Percentiles rank a stretch among this genome's conserved stretches.
Conservation (phyloP, 2,329 filamentous ascomycete species). For the Aquanectria penicillioides region DNA sequence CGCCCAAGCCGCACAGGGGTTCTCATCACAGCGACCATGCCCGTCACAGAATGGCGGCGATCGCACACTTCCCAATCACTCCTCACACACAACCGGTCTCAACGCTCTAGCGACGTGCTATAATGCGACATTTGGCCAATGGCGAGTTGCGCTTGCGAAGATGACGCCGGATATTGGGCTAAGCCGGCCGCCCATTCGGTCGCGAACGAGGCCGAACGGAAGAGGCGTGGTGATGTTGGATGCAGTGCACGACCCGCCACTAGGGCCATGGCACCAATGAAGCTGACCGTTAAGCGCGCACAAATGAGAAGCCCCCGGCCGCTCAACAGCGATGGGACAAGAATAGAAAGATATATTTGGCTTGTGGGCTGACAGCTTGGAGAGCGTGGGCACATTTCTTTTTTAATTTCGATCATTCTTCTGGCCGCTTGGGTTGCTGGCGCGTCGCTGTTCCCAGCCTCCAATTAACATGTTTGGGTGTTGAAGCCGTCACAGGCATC, state of each 20-base stretch:
- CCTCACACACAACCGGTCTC: conserved; percentile 23
- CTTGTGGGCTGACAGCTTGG: conserved; percentile 10
- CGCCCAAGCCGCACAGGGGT: conserved; percentile 28
- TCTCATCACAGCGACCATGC: conserved; percentile 27
- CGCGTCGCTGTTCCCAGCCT: background rate
- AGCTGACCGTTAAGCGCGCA: conserved; percentile 6
- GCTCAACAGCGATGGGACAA: background rate
- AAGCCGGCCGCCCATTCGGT: background rate
- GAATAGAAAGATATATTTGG: conserved; percentile 12
- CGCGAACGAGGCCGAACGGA: background rate
- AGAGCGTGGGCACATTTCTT: background rate
- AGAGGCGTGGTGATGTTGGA: background rate
- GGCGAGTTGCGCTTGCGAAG: background rate
- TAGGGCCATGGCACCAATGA: conserved; percentile 1
- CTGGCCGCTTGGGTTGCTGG: background rate
- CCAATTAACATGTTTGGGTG: no score
- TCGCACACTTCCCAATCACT: conserved; percentile 26
- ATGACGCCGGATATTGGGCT: background rate
- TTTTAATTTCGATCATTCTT: no score
- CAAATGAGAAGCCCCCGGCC: background rate
- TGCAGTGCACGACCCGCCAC: conserved; percentile 3
- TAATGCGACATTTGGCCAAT: conserved; percentile 11
- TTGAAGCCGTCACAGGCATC: no score
- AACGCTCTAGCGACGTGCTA: background rate
- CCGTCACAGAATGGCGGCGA: conserved; percentile 30